Evolutionary conservation across 805 yeast species (phyloP).

Genomic region (Schizosaccharomyces octosporus): DNA sequence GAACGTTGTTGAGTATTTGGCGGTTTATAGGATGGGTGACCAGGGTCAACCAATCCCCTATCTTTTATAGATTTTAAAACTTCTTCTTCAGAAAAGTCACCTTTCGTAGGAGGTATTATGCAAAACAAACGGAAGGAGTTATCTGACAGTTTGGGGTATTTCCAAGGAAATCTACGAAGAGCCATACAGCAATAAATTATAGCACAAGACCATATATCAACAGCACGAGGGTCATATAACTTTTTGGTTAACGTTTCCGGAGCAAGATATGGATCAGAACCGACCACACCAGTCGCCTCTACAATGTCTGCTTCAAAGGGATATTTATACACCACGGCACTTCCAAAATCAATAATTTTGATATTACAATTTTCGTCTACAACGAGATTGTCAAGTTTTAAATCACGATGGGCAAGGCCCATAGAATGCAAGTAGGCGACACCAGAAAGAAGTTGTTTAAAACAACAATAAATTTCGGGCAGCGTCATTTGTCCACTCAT

Average conservation of each 20-base stretch:
- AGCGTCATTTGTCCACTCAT: slow-evolving; percentile 64
- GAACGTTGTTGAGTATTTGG: slow-evolving; percentile 9
- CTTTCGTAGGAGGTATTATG: background rate
- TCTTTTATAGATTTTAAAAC: background rate
- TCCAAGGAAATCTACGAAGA: slow-evolving; percentile 81
- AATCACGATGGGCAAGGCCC: slow-evolving; percentile 82
- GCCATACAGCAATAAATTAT: slow-evolving; percentile 81
- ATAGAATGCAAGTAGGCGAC: slow-evolving; percentile 48
- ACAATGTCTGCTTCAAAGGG: slow-evolving; percentile 33
- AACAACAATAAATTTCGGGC: slow-evolving; percentile 53
- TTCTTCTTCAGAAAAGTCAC: background rate
- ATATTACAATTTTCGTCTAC: slow-evolving; percentile 49
- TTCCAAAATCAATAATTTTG: slow-evolving; percentile 81
- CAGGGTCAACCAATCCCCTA: background rate
- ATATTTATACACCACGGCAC: slow-evolving; percentile 60
- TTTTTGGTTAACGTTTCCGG: slow-evolving; percentile 52
- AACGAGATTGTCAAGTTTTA: slow-evolving; percentile 83
- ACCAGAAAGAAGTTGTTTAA: slow-evolving; percentile 57
- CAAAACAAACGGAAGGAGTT: slow-evolving; percentile 43
- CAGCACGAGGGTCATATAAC: slow-evolving; percentile 61
- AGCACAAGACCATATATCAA: slow-evolving; percentile 84
- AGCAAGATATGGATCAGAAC: slow-evolving; percentile 86
- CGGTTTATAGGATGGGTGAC: background rate
- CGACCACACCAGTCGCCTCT: slow-evolving; percentile 65
- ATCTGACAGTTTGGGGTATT: slow-evolving; percentile 58